Conservation (phyloP, 116 monocot species). For the Cymodocea nodosa region DNA sequence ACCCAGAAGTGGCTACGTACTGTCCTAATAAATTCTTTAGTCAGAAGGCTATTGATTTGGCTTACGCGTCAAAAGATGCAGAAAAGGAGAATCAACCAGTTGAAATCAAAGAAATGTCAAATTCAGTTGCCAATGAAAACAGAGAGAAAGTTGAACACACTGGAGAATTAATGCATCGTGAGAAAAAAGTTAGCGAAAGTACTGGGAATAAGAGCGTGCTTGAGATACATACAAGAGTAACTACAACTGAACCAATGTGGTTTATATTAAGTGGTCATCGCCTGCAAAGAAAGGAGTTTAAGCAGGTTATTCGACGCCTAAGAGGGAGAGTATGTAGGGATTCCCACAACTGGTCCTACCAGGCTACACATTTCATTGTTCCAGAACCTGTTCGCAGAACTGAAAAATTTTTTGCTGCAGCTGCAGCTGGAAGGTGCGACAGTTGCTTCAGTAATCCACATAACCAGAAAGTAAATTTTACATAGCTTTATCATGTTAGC, state of each 20-base stretch:
- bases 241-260: conserved; percentile 24
- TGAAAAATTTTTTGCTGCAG: conserved; percentile 96
- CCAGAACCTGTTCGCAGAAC: conserved; percentile 79
- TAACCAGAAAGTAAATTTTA: background rate
- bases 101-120: conserved; percentile 1
- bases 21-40: background rate
- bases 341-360: conserved; percentile 91
- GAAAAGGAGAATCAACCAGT: conserved; percentile 62
- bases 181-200: background rate
- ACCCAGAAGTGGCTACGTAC: conserved; percentile 2
- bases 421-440: conserved; percentile 86
- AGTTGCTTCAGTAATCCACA: background rate
- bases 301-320: conserved; percentile 33
- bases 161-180: background rate
- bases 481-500: too few relatives aligned
- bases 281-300: conserved; percentile 75
- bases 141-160: background rate
- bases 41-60: conserved; percentile 4
- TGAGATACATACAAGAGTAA: background rate
- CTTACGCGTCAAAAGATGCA: conserved; percentile 11
- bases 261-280: conserved; percentile 86
- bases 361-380: conserved; percentile 89
- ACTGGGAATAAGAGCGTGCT: background rate
- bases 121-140: background rate
- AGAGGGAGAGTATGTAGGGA: conserved; percentile 69